Conservation (phyloP, 768 basidiomycete species). For the Coprinopsis cinerea region DNA sequence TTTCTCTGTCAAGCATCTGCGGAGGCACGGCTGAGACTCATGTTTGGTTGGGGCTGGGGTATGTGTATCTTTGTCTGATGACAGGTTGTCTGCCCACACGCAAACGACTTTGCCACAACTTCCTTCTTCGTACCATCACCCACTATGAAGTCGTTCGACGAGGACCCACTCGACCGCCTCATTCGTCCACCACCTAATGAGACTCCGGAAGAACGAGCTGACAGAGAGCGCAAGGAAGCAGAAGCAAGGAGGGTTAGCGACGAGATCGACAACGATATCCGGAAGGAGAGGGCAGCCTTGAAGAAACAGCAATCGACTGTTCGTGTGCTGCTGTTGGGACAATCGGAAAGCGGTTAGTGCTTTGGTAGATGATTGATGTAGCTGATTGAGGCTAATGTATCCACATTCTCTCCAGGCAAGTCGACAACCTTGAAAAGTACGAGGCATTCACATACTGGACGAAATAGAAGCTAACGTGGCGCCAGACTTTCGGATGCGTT, state of each 20-base stretch:
- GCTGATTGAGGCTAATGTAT: constrained; percentile 4
- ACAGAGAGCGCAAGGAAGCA: constrained; percentile 32
- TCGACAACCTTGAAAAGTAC: constrained; percentile 57
- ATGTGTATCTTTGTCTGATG: too few relatives aligned
- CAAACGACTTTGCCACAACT: too few relatives aligned
- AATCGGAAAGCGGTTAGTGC: constrained; percentile 56
- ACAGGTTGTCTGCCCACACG: too few relatives aligned
- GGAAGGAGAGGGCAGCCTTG: constrained; percentile 34
- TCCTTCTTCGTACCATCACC: too few relatives aligned
- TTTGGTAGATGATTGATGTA: constrained; percentile 17
- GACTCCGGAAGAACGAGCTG: constrained; percentile 38
- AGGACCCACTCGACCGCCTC: constrained; percentile 55
- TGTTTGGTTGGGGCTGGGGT: too few relatives aligned
- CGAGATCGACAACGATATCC: constrained; percentile 51
- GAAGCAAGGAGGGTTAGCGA: constrained; percentile 57
- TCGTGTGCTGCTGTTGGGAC: constrained; percentile 58
- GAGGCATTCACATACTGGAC: constrained; percentile 12
- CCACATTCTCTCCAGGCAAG: constrained; percentile 40
- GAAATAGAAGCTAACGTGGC: constrained; percentile 5
- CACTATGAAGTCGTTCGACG: too few relatives aligned
- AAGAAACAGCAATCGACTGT: constrained; percentile 42
- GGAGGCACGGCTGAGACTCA: too few relatives aligned
- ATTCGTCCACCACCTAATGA: constrained; percentile 56
- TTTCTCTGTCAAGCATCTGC: too few relatives aligned
- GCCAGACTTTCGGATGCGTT: constrained; percentile 69